Evolutionary conservation across 345 rosid genomes (phyloP).

Genomic region (rapeseed (Brassica napus)): DNA sequence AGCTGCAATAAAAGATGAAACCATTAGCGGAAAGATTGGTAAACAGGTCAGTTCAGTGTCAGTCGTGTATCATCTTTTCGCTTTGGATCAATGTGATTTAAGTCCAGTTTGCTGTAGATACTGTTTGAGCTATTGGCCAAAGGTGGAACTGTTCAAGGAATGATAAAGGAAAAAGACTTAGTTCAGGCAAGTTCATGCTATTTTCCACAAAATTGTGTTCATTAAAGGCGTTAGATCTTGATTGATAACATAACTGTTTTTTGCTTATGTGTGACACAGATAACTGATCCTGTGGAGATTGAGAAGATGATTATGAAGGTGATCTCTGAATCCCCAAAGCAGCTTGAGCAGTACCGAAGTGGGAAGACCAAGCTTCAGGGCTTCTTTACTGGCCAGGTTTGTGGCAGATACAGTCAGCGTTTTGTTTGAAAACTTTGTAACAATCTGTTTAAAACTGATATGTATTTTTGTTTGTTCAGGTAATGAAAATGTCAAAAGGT

Average conservation of each 20-base stretch:
- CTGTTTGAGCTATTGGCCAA: conserved; percentile 80
- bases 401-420: neutral
- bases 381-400: conserved; percentile 89
- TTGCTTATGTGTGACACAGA: conserved; percentile 47
- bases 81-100: neutral
- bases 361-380: conserved; percentile 93
- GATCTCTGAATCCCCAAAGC: conserved; percentile 78
- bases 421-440: neutral
- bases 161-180: conserved; percentile 79
- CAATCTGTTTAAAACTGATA: conserved; percentile 8
- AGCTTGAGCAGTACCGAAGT: conserved; percentile 77
- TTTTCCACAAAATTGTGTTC: neutral
- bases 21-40: conserved; percentile 95
- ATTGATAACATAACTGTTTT: neutral
- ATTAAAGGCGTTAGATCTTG: neutral
- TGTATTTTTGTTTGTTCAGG: conserved; percentile 45
- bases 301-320: conserved; percentile 79
- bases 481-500: conserved; percentile 90
- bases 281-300: conserved; percentile 76
- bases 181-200: conserved; percentile 72
- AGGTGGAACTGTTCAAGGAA: conserved; percentile 91
- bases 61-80: neutral
- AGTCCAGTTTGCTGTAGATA: conserved; percentile 51
- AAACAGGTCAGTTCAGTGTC: conserved; percentile 59
- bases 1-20: conserved; percentile 78